Percentiles rank a stretch among this genome's conserved stretches.
phyloP scores from a whole-genome alignment of 2,329 filamentous ascomycete genomes.

The Teratosphaeria viscida region DNA sequence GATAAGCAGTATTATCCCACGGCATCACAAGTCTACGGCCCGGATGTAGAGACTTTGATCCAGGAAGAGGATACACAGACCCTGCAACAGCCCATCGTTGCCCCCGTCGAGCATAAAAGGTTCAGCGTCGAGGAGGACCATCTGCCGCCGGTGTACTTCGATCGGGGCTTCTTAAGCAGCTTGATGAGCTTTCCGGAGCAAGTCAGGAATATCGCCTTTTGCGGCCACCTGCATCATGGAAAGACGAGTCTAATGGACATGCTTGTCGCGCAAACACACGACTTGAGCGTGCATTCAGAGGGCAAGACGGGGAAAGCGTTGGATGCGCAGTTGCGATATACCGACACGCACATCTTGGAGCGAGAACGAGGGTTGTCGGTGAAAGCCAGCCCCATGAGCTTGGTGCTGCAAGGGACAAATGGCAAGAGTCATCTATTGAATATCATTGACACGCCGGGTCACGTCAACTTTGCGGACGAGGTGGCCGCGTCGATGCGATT shows the following conservation, averaged over 20 bases:
- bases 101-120: slow-evolving; percentile 87
- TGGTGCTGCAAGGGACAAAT: slow-evolving; percentile 77
- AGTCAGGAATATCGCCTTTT: slow-evolving; percentile 82
- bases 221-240: slow-evolving; percentile 89
- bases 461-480: slow-evolving; percentile 98
- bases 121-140: slow-evolving; percentile 92
- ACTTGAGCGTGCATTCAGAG: slow-evolving; percentile 54
- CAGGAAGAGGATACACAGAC: slow-evolving; percentile 96
- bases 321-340: slow-evolving; percentile 89
- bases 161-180: slow-evolving; percentile 86
- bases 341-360: slow-evolving; percentile 82
- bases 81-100: slow-evolving; percentile 83
- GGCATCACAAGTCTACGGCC: slow-evolving; percentile 90
- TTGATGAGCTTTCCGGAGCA: slow-evolving; percentile 94
- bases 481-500: slow-evolving; percentile 79
- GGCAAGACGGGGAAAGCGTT: slow-evolving; percentile 69
- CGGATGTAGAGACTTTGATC: slow-evolving; percentile 88
- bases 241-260: slow-evolving; percentile 99
- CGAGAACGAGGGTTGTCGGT: slow-evolving; percentile 82
- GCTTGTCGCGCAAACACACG: slow-evolving; percentile 90
- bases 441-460: slow-evolving; percentile 88
- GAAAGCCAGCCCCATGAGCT: slow-evolving; percentile 87
- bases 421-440: slow-evolving; percentile 94
- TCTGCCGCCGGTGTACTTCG: slow-evolving; percentile 77
- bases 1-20: slow-evolving; percentile 99